Base-by-base conservation (phyloP, 768 basidiomycete species). In the Cubamyces sp. region DNA sequence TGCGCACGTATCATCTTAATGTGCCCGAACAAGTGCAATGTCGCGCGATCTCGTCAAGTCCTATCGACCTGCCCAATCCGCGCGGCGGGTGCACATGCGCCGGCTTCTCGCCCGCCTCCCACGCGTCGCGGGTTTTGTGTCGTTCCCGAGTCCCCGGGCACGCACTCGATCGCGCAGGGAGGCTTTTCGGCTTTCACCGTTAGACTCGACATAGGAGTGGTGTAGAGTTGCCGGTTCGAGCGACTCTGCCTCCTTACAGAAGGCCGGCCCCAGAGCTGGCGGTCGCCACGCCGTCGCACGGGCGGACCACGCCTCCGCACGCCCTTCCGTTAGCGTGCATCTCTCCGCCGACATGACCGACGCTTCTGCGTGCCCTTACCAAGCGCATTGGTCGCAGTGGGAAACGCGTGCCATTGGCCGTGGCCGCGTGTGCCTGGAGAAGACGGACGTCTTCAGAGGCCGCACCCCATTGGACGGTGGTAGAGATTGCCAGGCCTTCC, bases 161-260 rank as follows among this genome's bases (percentile, higher is more conserved):
- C 21, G 53, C 25, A 34, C 34, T 34, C 62, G 57, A 51, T 42
- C 40, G 45, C 50, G 46, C 26, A 43, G 47, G 60, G 15, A 18
- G 21, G 30, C 60, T 11, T 25, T 19, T 30, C 62, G 62, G 62
- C 57, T 30, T 59, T 57, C 45, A 58, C 57, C 57, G 62, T 64
- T 64, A 59, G 62, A 42, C 57, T 64, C 57, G 52, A 54, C 57
- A 37, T n/a, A 55, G 48, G 47, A 37, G 45, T 42, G 62, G 57
- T 51, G 53, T 50, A 54, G 57, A 64, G 62, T 59, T 64, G 47
- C 62, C 62, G 52, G 57, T 64, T 64, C 57, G 53, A 51, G 62
- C 57, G 41, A 25, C 28, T 18, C 28, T 53, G 40, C 51, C 37
- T 48, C 43, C 50, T 15, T 48, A 1, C 28, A 43, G 61, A 19